Percentiles rank a stretch among this genome's conserved stretches.
Conservation (phyloP, 805 yeast species). For the Kuraishia cidri region DNA sequence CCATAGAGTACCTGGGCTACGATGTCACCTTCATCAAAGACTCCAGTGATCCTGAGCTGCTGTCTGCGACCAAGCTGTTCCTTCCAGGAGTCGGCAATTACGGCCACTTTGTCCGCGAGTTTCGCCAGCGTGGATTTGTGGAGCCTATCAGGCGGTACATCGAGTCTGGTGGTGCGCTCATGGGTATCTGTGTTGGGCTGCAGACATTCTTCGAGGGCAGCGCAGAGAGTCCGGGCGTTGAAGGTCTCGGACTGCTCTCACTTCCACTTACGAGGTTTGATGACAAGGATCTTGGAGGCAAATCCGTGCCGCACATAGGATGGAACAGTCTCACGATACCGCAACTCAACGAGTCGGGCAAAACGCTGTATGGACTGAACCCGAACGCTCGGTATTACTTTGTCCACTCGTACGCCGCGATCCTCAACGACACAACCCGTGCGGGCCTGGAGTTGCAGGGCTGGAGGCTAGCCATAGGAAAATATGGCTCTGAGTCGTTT, state of each 20-base stretch:
- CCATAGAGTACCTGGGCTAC: slow-evolving; percentile 73
- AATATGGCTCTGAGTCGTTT: slow-evolving; percentile 72
- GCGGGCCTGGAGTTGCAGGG: slow-evolving; percentile 23
- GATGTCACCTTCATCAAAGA: slow-evolving; percentile 51
- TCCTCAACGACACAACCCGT: slow-evolving; percentile 31
- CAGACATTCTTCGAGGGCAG: slow-evolving; percentile 76
- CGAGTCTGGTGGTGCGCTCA: slow-evolving; percentile 69
- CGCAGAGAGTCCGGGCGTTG: slow-evolving; percentile 53
- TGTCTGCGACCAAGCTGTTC: slow-evolving; percentile 48
- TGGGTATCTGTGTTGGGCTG: slow-evolving; percentile 98
- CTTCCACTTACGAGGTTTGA: slow-evolving; percentile 55
- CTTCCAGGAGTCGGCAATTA: slow-evolving; percentile 97
- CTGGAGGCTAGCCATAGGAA: slow-evolving; percentile 70
- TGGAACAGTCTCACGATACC: slow-evolving; percentile 52
- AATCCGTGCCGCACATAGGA: slow-evolving; percentile 95
- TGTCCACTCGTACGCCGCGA: slow-evolving; percentile 90
- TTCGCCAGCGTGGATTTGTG: slow-evolving; percentile 52
- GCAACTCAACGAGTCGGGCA: slow-evolving; percentile 8
- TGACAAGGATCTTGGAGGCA: slow-evolving; percentile 25
- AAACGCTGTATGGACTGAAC: slow-evolving; percentile 52
- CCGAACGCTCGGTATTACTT: slow-evolving; percentile 75
- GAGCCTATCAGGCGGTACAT: slow-evolving; percentile 63
- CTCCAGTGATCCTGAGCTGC: slow-evolving; percentile 42
- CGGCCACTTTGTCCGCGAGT: slow-evolving; percentile 82
- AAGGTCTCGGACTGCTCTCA: slow-evolving; percentile 54